Evolutionary conservation across 2,329 filamentous ascomycete species (phyloP).

Genomic region (Alternaria sp.): DNA sequence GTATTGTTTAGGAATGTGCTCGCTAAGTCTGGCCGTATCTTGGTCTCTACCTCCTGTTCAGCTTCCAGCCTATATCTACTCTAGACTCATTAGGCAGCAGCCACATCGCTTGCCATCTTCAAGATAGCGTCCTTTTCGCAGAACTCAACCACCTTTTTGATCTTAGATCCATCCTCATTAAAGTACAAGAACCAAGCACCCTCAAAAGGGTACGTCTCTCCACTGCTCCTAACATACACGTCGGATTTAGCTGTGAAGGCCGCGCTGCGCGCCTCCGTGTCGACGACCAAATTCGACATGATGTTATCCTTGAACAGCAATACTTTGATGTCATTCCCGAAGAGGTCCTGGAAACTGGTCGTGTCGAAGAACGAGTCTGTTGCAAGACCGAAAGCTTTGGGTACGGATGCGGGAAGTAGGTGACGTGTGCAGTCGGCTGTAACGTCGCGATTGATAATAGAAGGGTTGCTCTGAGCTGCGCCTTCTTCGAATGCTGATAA

Average conservation of each 20-base stretch:
- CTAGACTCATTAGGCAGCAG: not conserved
- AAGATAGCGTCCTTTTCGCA: constrained; percentile 8
- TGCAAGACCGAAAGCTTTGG: not conserved
- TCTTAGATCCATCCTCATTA: constrained; percentile 4
- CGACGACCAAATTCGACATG: constrained; percentile 6
- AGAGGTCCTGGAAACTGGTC: not conserved
- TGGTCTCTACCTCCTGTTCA: too few species aligned
- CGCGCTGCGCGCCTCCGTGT: constrained; percentile 1
- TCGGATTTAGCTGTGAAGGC: constrained; percentile 4
- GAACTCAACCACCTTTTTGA: constrained; percentile 10
- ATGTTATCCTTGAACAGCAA: constrained; percentile 5
- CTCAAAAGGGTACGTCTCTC: not conserved
- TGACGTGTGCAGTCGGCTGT: constrained; percentile 5
- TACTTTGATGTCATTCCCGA: constrained; percentile 5
- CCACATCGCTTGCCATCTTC: constrained; percentile 6
- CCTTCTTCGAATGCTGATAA: constrained; percentile 6
- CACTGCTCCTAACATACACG: not conserved
- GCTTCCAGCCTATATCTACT: not conserved
- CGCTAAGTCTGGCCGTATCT: not conserved
- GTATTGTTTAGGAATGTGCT: not conserved
- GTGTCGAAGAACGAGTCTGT: not conserved
- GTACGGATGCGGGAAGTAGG: constrained; percentile 1
- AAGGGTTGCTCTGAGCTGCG: not conserved
- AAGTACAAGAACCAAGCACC: constrained; percentile 14
- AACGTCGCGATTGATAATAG: constrained; percentile 10